These are phyloP conservation scores for Pseudomonodictys pantanalensis DNA, from an alignment of 495 filamentous ascomycete genomes.

Conservation along the genomic window DNA sequence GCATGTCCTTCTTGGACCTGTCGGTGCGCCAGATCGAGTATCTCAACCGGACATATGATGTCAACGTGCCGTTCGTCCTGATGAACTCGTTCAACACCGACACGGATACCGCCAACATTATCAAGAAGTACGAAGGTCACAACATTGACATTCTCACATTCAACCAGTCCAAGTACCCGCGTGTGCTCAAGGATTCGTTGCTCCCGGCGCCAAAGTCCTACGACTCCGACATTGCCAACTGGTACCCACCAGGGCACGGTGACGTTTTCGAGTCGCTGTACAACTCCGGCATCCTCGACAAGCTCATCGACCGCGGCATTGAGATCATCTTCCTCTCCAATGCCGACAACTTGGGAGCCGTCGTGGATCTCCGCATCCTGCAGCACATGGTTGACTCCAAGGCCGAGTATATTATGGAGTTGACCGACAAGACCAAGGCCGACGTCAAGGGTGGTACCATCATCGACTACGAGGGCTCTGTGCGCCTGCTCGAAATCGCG, in stretches of 20 bases:
- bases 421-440: conserved; percentile 99
- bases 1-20: conserved; percentile 99
- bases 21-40: conserved; percentile 99
- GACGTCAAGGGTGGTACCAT: conserved; percentile 99
- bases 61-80: conserved; percentile 97
- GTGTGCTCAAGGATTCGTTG: conserved; percentile 96
- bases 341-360: conserved; percentile 96
- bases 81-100: conserved; percentile 99
- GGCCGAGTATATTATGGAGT: conserved; percentile 98
- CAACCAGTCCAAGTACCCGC: conserved; percentile 98
- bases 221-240: conserved; percentile 87
- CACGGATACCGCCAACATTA: conserved; percentile 95
- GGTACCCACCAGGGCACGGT: conserved; percentile 98
- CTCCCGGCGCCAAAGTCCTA: conserved; percentile 90
- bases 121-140: conserved; percentile 99
- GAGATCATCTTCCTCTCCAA: conserved; percentile 99
- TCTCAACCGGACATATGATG: conserved; percentile 94
- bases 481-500: conserved; percentile 94
- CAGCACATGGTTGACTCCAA: conserved; percentile 98
- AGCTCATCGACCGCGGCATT: conserved; percentile 88
- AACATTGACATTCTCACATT: conserved; percentile 99
- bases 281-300: conserved; percentile 97
- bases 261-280: conserved; percentile 99
- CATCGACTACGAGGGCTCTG: conserved; percentile 97
- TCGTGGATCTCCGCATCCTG: conserved; percentile 94